Evolutionary conservation across 2,329 filamentous ascomycete genomes (phyloP).

Genomic region (Rasamsonia emersonii): DNA sequence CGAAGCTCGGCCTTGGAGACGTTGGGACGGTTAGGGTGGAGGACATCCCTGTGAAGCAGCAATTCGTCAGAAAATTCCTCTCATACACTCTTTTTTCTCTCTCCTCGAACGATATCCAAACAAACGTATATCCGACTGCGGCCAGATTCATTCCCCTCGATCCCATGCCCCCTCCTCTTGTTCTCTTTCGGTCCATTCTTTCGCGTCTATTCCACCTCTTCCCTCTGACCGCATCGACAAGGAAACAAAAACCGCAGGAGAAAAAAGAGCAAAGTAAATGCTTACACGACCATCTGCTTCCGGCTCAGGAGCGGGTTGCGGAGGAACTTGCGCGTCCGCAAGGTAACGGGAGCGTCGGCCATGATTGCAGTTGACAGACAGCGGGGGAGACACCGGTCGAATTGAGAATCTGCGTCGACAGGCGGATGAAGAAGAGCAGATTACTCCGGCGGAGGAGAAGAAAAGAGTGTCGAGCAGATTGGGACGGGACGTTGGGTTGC

Average conservation of each 20-base stretch:
- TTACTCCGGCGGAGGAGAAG: constrained; percentile 2
- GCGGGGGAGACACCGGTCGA: constrained; percentile 13
- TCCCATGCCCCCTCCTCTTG: constrained; percentile 4
- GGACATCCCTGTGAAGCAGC: constrained; percentile 69
- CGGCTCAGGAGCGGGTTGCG: constrained; percentile 97
- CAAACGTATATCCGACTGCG: too few relatives aligned
- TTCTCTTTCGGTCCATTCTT: constrained; percentile 6
- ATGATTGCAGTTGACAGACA: constrained; percentile 58
- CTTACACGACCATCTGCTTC: constrained; percentile 99
- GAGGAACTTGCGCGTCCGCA: constrained; percentile 99
- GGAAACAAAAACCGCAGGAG: constrained; percentile 2
- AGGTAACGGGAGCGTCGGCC: constrained; percentile 71
- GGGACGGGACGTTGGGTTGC: background rate
- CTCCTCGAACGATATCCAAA: too few relatives aligned
- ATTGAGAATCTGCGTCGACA: constrained; percentile 21
- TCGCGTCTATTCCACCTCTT: background rate
- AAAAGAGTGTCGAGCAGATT: constrained; percentile 1
- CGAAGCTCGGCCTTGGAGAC: constrained; percentile 99
- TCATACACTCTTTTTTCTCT: constrained; percentile 2
- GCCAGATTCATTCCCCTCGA: constrained; percentile 1
- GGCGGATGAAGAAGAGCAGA: constrained; percentile 12
- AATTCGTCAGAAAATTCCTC: too few relatives aligned
- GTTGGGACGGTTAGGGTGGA: constrained; percentile 96
- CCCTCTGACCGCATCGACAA: background rate
- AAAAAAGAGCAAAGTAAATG: constrained; percentile 23